phyloP scores from a whole-genome alignment of 805 yeast species.

The Saturnispora sanitii region DNA sequence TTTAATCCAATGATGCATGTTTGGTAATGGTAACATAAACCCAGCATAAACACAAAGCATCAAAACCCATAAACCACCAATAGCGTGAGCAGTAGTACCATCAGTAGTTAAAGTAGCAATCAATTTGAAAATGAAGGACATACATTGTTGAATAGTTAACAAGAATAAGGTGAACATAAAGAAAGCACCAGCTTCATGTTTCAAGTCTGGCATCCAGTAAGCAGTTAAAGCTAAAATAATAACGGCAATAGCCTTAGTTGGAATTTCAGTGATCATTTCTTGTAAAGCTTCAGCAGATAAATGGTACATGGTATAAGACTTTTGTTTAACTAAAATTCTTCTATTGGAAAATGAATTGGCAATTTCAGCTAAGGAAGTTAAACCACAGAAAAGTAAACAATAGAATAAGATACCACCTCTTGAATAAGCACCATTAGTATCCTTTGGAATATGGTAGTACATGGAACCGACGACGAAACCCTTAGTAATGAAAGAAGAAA shows the following conservation, averaged over 20 bases:
- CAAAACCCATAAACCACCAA: constrained; percentile 44
- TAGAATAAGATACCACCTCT: constrained; percentile 56
- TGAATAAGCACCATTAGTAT: constrained; percentile 47
- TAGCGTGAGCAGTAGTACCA: constrained; percentile 46
- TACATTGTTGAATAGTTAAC: constrained; percentile 36
- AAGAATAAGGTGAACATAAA: constrained; percentile 39
- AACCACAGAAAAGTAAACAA: constrained; percentile 50
- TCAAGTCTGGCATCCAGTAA: constrained; percentile 46
- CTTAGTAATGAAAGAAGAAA: constrained; percentile 45
- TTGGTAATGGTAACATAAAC: constrained; percentile 33
- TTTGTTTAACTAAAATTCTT: constrained; percentile 54
- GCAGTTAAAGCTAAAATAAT: constrained; percentile 35
- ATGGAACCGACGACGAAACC: constrained; percentile 55
- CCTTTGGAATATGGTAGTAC: constrained; percentile 41
- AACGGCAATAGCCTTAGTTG: constrained; percentile 44
- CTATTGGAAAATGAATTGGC: constrained; percentile 50
- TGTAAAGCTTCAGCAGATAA: constrained; percentile 58
- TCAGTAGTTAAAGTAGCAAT: constrained; percentile 43
- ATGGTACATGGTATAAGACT: constrained; percentile 52
- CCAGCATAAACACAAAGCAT: constrained; percentile 50
- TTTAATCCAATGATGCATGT: constrained; percentile 51
- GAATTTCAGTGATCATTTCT: constrained; percentile 49
- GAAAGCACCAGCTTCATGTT: constrained; percentile 45
- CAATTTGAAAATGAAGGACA: constrained; percentile 43
- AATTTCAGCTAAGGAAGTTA: constrained; percentile 55